Evolutionary conservation across 148 eudicot species (phyloP).

Genomic region (Polygonum maritimum): DNA sequence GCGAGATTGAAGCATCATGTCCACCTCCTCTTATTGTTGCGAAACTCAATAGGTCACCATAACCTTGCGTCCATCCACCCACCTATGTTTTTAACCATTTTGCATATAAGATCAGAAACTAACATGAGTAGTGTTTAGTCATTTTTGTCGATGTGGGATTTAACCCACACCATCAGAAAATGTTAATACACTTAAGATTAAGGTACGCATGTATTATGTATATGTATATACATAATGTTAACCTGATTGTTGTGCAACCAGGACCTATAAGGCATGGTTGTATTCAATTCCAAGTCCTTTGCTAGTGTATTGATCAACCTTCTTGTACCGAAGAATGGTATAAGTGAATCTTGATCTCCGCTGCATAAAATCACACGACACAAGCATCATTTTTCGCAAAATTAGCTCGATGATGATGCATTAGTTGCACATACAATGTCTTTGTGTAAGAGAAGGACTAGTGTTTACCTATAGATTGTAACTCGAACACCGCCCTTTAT

Average conservation of each 20-base stretch:
- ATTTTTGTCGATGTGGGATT: too few relatives aligned
- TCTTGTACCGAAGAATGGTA: slow-evolving; percentile 50
- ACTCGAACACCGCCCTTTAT: slow-evolving; percentile 1
- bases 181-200: too few relatives aligned
- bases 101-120: too few relatives aligned
- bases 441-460: too few relatives aligned
- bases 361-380: slow-evolving; percentile 7
- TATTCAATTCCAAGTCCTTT: slow-evolving; percentile 32
- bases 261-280: slow-evolving; percentile 43
- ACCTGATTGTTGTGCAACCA: slow-evolving; percentile 71
- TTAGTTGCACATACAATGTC: too few relatives aligned
- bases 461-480: background rate
- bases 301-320: slow-evolving; percentile 38
- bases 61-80: slow-evolving; percentile 40
- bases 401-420: too few relatives aligned
- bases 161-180: too few relatives aligned
- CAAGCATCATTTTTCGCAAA: background rate
- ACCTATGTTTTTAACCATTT: slow-evolving; percentile 12
- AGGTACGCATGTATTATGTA: too few relatives aligned
- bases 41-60: slow-evolving; percentile 23
- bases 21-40: slow-evolving; percentile 42
- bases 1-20: slow-evolving; percentile 32
- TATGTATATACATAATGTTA: background rate
- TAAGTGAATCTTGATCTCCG: slow-evolving; percentile 56
- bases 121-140: too few relatives aligned